A percentile compares a stretch with the other conserved stretches of the same genome.
phyloP scores from a whole-genome alignment of 2,329 filamentous ascomycete species.

The Daldinia sp. region DNA sequence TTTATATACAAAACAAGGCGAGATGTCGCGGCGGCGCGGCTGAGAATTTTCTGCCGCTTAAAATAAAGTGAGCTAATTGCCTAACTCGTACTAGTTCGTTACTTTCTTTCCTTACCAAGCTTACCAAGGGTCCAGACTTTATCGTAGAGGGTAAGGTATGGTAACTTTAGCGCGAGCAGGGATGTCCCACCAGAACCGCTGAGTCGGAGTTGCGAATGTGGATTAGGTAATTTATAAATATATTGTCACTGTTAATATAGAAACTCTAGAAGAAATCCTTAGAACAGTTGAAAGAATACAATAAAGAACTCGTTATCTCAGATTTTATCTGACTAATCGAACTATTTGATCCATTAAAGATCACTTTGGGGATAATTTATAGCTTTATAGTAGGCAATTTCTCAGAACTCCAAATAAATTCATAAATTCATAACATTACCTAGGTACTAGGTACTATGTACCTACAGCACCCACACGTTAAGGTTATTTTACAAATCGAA shows the following conservation, averaged over 20 bases:
- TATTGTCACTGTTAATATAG: not conserved
- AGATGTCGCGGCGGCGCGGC: constrained; percentile 20
- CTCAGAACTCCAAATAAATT: too few relatives aligned
- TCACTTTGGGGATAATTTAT: too few relatives aligned
- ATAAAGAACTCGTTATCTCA: too few relatives aligned
- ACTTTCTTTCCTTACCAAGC: not conserved
- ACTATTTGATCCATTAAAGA: too few relatives aligned
- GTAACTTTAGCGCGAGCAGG: not conserved
- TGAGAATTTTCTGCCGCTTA: constrained; percentile 32
- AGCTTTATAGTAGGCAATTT: too few relatives aligned
- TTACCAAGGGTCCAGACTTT: not conserved
- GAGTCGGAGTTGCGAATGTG: not conserved
- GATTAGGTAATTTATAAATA: not conserved
- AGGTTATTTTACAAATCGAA: too few relatives aligned
- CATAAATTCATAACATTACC: too few relatives aligned
- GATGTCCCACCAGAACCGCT: not conserved
- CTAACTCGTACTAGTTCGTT: not conserved
- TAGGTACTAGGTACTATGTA: too few relatives aligned
- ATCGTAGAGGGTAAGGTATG: not conserved
- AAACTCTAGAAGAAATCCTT: too few relatives aligned
- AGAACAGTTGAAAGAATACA: too few relatives aligned
- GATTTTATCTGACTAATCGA: too few relatives aligned
- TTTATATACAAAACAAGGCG: constrained; percentile 8
- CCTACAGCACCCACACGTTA: too few relatives aligned
- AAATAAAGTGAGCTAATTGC: not conserved